phyloP scores from a whole-genome alignment of 2,329 filamentous ascomycete species.

The Colletotrichum orchidophilum region DNA sequence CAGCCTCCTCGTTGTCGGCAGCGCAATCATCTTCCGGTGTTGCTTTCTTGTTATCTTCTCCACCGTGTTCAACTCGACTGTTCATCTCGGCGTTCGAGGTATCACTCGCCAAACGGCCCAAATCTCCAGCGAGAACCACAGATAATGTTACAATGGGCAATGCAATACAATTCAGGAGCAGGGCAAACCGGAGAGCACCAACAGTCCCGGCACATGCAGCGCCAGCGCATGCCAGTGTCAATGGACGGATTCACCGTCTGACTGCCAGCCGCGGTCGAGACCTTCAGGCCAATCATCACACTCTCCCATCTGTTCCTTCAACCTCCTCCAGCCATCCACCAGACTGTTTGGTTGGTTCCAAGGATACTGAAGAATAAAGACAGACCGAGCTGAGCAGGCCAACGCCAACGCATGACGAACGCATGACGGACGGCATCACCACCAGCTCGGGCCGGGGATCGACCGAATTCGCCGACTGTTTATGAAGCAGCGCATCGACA shows the following conservation, averaged over 20 bases:
- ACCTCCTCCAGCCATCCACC: background rate
- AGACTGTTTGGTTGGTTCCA: background rate
- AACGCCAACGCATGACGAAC: background rate
- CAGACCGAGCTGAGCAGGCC: background rate
- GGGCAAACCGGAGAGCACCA: background rate
- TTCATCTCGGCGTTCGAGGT: background rate
- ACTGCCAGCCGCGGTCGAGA: background rate
- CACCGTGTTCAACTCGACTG: background rate
- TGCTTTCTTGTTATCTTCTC: background rate
- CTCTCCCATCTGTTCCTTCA: background rate
- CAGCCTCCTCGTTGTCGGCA: slow-evolving; percentile 6
- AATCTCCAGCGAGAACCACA: slow-evolving; percentile 17
- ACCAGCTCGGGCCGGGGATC: background rate
- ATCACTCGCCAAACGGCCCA: background rate
- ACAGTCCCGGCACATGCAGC: background rate
- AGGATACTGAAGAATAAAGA: background rate
- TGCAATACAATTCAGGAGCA: background rate
- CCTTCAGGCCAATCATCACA: slow-evolving; percentile 12
- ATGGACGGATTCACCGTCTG: too few relatives aligned
- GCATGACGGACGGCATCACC: background rate
- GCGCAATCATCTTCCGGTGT: slow-evolving; percentile 18
- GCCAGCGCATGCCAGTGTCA: background rate
- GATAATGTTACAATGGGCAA: slow-evolving; percentile 8
- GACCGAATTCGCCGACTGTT: background rate
- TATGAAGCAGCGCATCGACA: background rate